A percentile compares a stretch with the other conserved stretches of the same genome.
These are phyloP conservation scores for Lentinus tigrinus DNA, from an alignment of 768 basidiomycete species.

Conservation along the genomic window DNA sequence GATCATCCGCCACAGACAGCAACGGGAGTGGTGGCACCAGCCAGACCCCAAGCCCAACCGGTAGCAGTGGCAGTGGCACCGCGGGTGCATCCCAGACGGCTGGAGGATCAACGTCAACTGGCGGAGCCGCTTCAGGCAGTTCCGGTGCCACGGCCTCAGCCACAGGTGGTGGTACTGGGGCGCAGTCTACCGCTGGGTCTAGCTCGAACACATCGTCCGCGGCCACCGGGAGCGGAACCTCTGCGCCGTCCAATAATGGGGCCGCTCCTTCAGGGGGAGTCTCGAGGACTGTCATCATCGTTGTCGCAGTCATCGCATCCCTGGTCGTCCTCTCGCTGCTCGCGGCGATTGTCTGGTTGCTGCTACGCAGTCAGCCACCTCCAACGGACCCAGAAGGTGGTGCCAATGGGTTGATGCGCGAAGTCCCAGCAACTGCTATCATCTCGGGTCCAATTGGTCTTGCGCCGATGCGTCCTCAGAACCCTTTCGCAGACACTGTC, in stretches of 20 bases:
- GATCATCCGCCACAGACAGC: neutral
- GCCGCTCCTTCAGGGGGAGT: neutral
- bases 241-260: neutral
- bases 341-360: constrained; percentile 15
- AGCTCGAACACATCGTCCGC: neutral
- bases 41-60: neutral
- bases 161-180: neutral
- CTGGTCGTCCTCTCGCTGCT: constrained; percentile 15
- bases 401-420: constrained; percentile 1
- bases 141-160: too few relatives aligned
- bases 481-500: constrained; percentile 13
- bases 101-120: too few relatives aligned
- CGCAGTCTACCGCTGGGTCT: constrained; percentile 4
- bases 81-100: too few relatives aligned
- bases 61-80: neutral
- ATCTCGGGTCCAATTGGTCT: neutral
- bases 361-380: constrained; percentile 14
- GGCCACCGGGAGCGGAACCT: neutral
- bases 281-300: constrained; percentile 17
- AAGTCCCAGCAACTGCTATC: constrained; percentile 1
- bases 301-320: constrained; percentile 13
- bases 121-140: too few relatives aligned
- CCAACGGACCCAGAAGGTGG: constrained; percentile 5
- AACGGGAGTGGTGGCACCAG: too few relatives aligned
- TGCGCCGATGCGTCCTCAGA: constrained; percentile 8